A percentile compares a stretch with the other conserved stretches of the same genome.
Conservation (phyloP, 2,329 filamentous ascomycete genomes). For the Dactylellina haptotyla region DNA sequence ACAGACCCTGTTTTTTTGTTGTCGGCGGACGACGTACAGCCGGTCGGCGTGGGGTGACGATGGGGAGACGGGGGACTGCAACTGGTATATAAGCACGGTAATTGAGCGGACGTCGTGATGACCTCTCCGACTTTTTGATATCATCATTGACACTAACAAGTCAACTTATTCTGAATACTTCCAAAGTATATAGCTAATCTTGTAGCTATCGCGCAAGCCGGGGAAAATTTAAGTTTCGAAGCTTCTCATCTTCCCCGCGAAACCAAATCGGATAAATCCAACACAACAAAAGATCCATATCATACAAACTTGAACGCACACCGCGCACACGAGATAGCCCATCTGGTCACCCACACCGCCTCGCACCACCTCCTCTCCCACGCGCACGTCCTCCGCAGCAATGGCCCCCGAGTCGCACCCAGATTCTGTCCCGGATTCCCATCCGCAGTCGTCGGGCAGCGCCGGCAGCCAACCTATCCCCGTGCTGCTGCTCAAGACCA, state of each 20-base stretch:
- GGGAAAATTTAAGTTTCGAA: no score
- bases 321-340: neutral
- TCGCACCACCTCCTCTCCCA: conserved; percentile 9
- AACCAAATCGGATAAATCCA: neutral
- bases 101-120: no score
- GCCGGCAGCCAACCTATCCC: conserved; percentile 61
- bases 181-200: no score
- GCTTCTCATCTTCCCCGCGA: no score
- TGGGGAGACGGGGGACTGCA: neutral
- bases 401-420: neutral
- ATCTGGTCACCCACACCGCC: neutral
- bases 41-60: neutral
- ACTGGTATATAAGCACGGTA: neutral
- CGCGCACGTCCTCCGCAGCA: neutral
- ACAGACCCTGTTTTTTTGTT: no score
- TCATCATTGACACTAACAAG: no score
- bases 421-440: neutral
- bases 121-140: no score
- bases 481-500: conserved; percentile 80
- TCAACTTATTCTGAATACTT: no score
- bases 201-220: no score
- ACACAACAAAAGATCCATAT: neutral
- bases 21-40: no score
- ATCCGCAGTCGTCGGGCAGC: neutral
- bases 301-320: neutral